Base-by-base conservation (phyloP, 306 rosid species). In the Prosopis cineraria region DNA sequence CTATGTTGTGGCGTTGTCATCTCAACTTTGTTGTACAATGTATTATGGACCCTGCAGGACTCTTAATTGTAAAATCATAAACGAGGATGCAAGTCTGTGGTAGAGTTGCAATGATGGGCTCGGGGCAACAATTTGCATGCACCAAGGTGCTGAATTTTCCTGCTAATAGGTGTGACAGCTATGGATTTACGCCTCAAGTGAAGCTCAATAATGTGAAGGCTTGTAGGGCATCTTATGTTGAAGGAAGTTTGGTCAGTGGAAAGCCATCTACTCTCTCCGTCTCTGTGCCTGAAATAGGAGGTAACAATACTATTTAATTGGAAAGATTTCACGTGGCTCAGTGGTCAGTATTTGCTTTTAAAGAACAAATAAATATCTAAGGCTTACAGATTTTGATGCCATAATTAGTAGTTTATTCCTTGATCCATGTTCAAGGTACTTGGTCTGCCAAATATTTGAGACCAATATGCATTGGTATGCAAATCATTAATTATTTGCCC, bases 231-330 rank as follows among this genome's bases (percentile, higher is more conserved):
- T 88, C 83, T 29, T 76, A 62, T 60, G 77, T 82, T 64, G 84
- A 79, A 84, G 94, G 86, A 75, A 82, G 87, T 79, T 41, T 89
- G 74, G 88, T 82, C 67, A 69, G 89, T 30, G 98, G 93, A 72
- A 85, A 47, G 19, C 75, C 89, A 68, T 77, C 93, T 29, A 73
- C 94, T 47, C 63, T 70, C n/a, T 74, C 87, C 24, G 78, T 75
- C 62, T 37, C 88, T 59, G 89, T 55, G 67, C 89, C 92, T 62
- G 83, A 86, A 84, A 85, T 81, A 83, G 89, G 89, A 81, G 96
- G 97, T 93, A 82, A 62, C 39, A 43, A 9, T 34, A 60, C 58
- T 60, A 43, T 52, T 30, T 79, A 27, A 5, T 60, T 60, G 36
- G 34, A 59, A 37, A 22, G 0, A 10, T 78, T 48, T 78, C 40